Evolutionary conservation across 192 early-diverging fungal genomes (phyloP), one percentile per base, ranked within the genome.

Genomic region (Dissophora ornata): DNA sequence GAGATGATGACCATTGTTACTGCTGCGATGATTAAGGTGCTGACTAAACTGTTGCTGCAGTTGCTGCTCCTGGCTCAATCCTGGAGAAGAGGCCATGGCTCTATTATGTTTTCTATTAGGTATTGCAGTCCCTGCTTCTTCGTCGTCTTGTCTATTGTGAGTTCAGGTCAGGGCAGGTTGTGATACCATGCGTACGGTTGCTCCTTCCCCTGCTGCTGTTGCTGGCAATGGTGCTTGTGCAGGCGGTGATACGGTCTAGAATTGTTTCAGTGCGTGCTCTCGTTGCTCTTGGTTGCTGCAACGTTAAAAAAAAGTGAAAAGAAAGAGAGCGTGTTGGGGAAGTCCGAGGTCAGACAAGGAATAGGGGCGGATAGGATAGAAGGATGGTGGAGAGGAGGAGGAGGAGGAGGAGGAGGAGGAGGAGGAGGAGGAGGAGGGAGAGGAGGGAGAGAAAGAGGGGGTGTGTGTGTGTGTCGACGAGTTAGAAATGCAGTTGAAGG

Each of bases 71-170:
- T n/a, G 52, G 18, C 16, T 54, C 30, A n/a, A 16, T 59, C 59
- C 59, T 16, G 62, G 62, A 30, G 57, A 51, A 18, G 49, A 59
- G 21, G 55, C 45, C 55, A 59, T 69, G 55, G 21, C 34, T 26
- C 12, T 19, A 19, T 26, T 11, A 25, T n/a, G 52, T 19, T 67
- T 16, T 44, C 40, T n/a, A 3, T 32, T 19, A 4, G 29, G 4
- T 55, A 13, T n/a, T 25, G 38, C 40, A 25, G 40, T 22, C 12
- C 2, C 24, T 42, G 38, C 40, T 13, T 5, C 25, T 40, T n/a
- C 40, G 24, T 36, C 32, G 9, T 24, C 19, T 24, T 26, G 38
- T 40, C 52, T 33, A 33, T 11, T 34, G 25, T 12, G 26, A 18
- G 28, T 51, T 51, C 26, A 51, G 28, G 49, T 4, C 25, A 30